Evolutionary conservation across 225 moss, liverwort and hornwort genomes (phyloP).

Genomic region (Polytrichum formosum): DNA sequence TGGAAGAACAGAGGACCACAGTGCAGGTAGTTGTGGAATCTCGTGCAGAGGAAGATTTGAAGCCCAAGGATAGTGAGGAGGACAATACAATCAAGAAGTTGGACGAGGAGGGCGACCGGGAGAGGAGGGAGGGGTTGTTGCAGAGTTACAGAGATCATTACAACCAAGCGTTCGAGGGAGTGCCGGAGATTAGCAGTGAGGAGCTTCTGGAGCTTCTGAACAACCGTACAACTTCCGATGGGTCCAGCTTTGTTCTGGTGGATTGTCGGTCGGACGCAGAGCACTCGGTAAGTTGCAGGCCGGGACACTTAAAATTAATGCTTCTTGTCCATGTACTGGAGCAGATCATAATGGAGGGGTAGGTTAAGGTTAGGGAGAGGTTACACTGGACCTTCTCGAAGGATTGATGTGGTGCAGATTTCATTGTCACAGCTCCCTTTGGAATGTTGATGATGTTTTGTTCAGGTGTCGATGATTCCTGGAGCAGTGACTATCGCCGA

Average conservation of each 20-base stretch:
- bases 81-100: too few relatives aligned
- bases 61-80: too few relatives aligned
- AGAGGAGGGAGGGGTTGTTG: conserved; percentile 39
- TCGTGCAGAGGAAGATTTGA: too few relatives aligned
- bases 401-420: neutral
- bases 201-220: conserved; percentile 31
- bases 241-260: conserved; percentile 30
- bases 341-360: too few relatives aligned
- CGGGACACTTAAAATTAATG: too few relatives aligned
- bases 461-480: conserved; percentile 73
- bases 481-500: conserved; percentile 59
- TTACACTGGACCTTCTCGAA: too few relatives aligned
- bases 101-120: conserved; percentile 2
- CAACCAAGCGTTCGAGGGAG: conserved; percentile 34
- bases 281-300: conserved; percentile 29
- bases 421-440: neutral
- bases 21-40: too few relatives aligned
- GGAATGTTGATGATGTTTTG: conserved; percentile 1
- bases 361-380: too few relatives aligned
- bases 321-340: too few relatives aligned
- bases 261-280: conserved; percentile 60
- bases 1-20: too few relatives aligned
- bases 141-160: conserved; percentile 20
- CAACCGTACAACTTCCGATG: conserved; percentile 9
- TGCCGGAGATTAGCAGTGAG: conserved; percentile 50